A percentile compares a stretch with the other conserved stretches of the same genome.
Conservation (phyloP, 2,329 filamentous ascomycete genomes). For the Trichoderma sp. region DNA sequence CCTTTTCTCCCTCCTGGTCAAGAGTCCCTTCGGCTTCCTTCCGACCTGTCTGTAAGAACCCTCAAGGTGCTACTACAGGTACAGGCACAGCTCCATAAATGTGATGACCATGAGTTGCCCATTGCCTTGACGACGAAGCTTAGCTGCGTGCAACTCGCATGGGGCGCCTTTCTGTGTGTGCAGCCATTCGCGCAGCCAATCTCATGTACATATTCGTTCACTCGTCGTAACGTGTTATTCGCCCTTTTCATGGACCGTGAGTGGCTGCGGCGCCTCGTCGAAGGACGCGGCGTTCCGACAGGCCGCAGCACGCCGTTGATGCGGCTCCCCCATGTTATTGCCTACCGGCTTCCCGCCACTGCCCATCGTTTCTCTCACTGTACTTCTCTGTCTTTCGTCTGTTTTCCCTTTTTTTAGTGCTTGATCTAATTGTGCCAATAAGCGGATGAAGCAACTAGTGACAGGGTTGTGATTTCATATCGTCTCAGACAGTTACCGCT, state of each 20-base stretch:
- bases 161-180: neutral
- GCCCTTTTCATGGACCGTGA: neutral
- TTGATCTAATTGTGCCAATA: neutral
- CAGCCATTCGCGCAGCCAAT: conserved; percentile 4
- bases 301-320: conserved; percentile 16
- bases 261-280: conserved; percentile 7
- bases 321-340: conserved; percentile 8
- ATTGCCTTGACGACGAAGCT: neutral
- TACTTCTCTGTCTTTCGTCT: neutral
- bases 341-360: conserved; percentile 12
- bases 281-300: conserved; percentile 19
- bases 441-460: neutral
- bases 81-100: neutral
- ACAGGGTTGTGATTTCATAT: conserved; percentile 6
- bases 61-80: conserved; percentile 9
- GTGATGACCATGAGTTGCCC: conserved; percentile 1
- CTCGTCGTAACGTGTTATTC: conserved; percentile 9
- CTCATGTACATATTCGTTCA: neutral
- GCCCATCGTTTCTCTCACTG: neutral
- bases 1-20: neutral
- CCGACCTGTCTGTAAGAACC: neutral
- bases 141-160: neutral
- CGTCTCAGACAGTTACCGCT: neutral
- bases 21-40: neutral
- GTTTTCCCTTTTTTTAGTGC: neutral